Evolutionary conservation across 768 basidiomycete genomes (phyloP), one percentile per base, ranked within the genome.

Genomic region (Leccinum broughii): DNA sequence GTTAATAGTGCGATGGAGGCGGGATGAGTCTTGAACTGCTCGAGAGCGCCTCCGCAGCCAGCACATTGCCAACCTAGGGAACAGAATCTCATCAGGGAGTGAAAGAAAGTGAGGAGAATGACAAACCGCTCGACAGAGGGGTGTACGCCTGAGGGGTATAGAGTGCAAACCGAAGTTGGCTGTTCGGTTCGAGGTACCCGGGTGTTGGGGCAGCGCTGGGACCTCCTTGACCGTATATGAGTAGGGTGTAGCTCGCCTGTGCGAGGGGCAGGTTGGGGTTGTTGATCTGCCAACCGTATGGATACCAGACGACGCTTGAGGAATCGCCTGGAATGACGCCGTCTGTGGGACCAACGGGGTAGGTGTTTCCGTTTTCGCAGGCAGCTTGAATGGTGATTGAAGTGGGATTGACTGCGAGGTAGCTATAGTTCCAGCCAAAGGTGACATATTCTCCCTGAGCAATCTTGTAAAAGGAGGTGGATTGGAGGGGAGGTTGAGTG

Each of bases 381-480:
- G 83, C 79, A 50, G 89, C 88, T 52, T 83, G 80, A 52, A 90
- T 76, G 14, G 88, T 90, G 58, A 90, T 75, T 57, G 76, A 67
- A 11, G 76, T 74, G 3, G 89, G 89, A 0, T 76, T 77, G 58
- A 77, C 72, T 59, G 79, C 77, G 14, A 89, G 72, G 63, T 79
- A 75, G n/a, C 83, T 85, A 65, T 86, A 80, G 69, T 87, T 89
- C 89, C 88, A 90, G n/a, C 82, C 89, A 71, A 89, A 86, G 30
- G 86, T 89, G 65, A 89, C 79, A 60, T 71, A 77, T 66, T 84
- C 78, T 6, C 77, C 73, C 0, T 70, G 64, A 0, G 85, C 85
- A 58, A 89, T 84, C 77, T 89, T 89, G 77, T 84, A 89, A 73
- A 78, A 89, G 7, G 86, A 86, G 1, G 82, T 79, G 24, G 81